Evolutionary conservation across 2,329 filamentous ascomycete species (phyloP), one percentile per base, ranked within the genome.

Genomic region (Talaromyces piceae): DNA sequence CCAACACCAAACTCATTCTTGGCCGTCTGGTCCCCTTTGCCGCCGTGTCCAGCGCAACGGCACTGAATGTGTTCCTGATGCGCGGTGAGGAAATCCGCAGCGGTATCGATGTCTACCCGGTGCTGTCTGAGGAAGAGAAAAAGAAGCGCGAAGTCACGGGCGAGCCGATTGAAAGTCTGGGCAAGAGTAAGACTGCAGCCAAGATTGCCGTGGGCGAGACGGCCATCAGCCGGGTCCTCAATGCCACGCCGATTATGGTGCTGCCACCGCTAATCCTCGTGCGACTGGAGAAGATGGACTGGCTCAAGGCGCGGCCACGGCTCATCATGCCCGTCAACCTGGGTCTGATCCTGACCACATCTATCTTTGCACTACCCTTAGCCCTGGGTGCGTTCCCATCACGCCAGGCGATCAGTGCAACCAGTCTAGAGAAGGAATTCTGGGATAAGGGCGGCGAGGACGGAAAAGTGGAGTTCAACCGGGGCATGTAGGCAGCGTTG

Each of bases 41-140:
- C 0, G 93, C 93, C 11, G 93, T 98, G 9, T 91, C 91, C 26
- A 87, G 83, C 53, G 93, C 93, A 3, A 91, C 90, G 63, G 89
- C 84, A 1, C 78, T 98, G 56, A 98, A 98, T 70, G 93, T 96
- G 23, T 94, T 96, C 72, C 80, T 98, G 50, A 98, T 98, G 93
- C 88, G 93, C 54, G 86, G 89, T 57, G 91, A 96, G 70, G 93
- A 98, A 74, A 97, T 98, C 61, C 81, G 87, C 63, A 82, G 81
- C 55, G 93, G 93, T 48, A 98, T 98, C 63, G 88, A 97, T 68
- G 83, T 98, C 31, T 96, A 86, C 69, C 90, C 91, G 1, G 84
- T 89, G 5, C 78, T 91, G 9, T 84, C 84, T 2, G 83, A 83
- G 4, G 77, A 77, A 13, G 84, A 90, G 65, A 87, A 84, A 70